A percentile compares a stretch with the other conserved stretches of the same genome.
These are phyloP conservation scores for Casuarina glauca DNA, from an alignment of 306 rosid species.

Conservation along the genomic window DNA sequence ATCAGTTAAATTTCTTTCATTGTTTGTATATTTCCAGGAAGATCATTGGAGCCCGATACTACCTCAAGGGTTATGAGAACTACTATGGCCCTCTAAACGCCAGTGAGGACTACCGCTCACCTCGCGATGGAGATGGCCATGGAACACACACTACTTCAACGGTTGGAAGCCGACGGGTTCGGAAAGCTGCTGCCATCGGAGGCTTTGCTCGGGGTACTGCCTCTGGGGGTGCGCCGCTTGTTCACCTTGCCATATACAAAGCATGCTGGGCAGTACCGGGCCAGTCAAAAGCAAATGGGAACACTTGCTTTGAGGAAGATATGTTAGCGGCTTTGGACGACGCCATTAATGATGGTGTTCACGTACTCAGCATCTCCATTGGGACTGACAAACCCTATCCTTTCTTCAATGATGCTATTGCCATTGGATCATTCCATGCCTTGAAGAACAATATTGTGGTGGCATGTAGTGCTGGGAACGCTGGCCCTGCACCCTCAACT, in stretches of 20 bases:
- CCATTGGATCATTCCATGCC: constrained; percentile 66
- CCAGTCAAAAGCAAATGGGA: constrained; percentile 52
- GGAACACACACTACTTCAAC: constrained; percentile 93
- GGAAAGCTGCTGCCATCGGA: constrained; percentile 50
- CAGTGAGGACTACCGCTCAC: constrained; percentile 63
- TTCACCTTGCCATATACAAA: constrained; percentile 77
- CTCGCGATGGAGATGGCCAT: constrained; percentile 88
- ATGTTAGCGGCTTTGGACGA: constrained; percentile 88
- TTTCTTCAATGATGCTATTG: constrained; percentile 60
- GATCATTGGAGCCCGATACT: constrained; percentile 81
- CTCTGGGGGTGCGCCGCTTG: constrained; percentile 79
- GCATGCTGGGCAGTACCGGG: constrained; percentile 91
- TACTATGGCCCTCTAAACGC: constrained; percentile 51
- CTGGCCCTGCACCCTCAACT: constrained; percentile 61
- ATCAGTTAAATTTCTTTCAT: neutral
- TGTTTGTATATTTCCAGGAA: constrained; percentile 43
- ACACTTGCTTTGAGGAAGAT: constrained; percentile 66
- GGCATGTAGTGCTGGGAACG: constrained; percentile 83
- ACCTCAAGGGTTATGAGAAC: constrained; percentile 59
- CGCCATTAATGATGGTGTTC: constrained; percentile 80
- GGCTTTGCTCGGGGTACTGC: constrained; percentile 76
- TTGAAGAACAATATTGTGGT: constrained; percentile 68
- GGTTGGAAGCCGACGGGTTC: constrained; percentile 61
- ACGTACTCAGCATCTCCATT: constrained; percentile 71
- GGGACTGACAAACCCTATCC: constrained; percentile 42